Base-by-base conservation (phyloP, 345 rosid genomes). In the Eucalyptus shirleyi region DNA sequence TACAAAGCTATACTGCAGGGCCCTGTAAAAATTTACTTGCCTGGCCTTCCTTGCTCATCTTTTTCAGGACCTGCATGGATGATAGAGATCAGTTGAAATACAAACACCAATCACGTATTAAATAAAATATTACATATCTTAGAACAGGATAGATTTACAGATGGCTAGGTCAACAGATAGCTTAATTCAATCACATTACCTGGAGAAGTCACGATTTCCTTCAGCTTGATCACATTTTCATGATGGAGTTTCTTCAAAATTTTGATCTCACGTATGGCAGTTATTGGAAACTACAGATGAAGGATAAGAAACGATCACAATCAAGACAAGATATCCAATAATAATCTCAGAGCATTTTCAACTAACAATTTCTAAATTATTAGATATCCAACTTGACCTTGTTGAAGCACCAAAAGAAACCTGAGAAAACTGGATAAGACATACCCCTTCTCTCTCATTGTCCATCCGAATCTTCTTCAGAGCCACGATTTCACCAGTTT, bases 381-480 rank as follows among this genome's bases (percentile, higher is more conserved):
- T 11, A 37, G 30, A 77, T 77, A 77, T 40, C 83, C 83, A 40
- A 77, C 26, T 77, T 40, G 24, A 77, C 16, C 47, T 77, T 77
- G 83, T 77, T 86, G 37, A 42, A 87, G 14, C 59, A 82, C 72
- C 60, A 50, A 82, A 32, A 40, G 10, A 28, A 88, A 67, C 23
- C 11, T 6, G 65, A 86, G 60, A 82, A 88, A 32, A 60, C 59
- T 86, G 80, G 5, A 87, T 44, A 49, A 67, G 89, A 92, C 93
- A 89, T 94, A 97, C 99, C 95, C 99, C 99, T 91, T 97, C 99
- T 93, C 97, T 95, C 92, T 98, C 99, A 87, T 97, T 97, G 90
- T 98, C 99, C 99, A 98, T 98, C 88, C 99, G 95, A 69, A 97
- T 96, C 93, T 96, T 98, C 94, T 98, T 98, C 94, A 97, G 88